Base-by-base conservation (phyloP, 1,284 basidiomycete genomes). In the Cerrena zonata region DNA sequence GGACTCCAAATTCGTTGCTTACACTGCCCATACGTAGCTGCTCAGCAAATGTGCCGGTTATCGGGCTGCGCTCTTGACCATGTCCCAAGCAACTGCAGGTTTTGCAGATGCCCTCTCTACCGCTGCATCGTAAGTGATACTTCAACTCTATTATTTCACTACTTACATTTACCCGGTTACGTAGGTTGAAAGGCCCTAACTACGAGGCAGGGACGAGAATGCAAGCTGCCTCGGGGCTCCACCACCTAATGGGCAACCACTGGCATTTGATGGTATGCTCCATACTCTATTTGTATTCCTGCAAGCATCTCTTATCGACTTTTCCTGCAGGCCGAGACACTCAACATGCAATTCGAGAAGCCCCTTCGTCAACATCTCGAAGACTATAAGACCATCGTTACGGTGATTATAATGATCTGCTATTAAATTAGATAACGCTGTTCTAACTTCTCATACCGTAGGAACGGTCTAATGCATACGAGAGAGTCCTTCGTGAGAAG, bases 241-340 rank as follows among this genome's bases (percentile, higher is more conserved):
- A 96, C 67, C 91, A 93, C 67, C 79, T 97, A 57, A 87, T 95
- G 62, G 86, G 88, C 49, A 95, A 95, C 67, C 91, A 95, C 61
- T 92, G 90, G 77, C 91, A 93, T 66, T 81, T 96, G 49, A 72
- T 96, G 61, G 91, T 89, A 57, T 55, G 82, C 55, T 66, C 18
- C 44, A 54, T 51, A 48, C 34, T 50, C n/a, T 18, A 15, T 13
- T 53, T 10, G n/a, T 51, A 5, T 19, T 40, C 21, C 12, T n/a
- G 44, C 27, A 36, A 22, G 5, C 15, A 13, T 7, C 36, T 40
- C 0, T 22, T 34, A 7, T 34, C 30, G 30, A 34, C 15, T 11
- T 30, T 23, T n/a, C n/a, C 39, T 22, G 18, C 55, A 91, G 86
- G 83, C 90, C 26, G 91, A 93, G 62, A 83, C 87, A 3, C 76